phyloP scores from a whole-genome alignment of 208 protist genomes.

The Willaertia magna region DNA sequence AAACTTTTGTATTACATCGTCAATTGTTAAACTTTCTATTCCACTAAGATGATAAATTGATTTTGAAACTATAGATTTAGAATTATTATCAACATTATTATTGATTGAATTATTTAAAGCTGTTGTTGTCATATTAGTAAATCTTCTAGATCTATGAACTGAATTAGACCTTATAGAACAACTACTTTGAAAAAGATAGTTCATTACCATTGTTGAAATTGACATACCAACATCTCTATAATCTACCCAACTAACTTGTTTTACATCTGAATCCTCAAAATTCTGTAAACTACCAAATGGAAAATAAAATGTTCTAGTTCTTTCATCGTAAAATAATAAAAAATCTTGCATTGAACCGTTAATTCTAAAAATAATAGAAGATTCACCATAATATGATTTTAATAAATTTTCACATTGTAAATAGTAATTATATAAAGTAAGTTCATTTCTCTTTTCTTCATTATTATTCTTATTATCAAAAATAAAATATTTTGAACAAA shows the following conservation, averaged over 20 bases:
- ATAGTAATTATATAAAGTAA: neutral
- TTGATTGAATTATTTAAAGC: neutral
- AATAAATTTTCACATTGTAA: neutral
- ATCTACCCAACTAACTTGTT: neutral
- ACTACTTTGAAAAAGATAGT: neutral
- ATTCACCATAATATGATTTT: neutral
- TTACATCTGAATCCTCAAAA: neutral
- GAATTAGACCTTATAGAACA: neutral
- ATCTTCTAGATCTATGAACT: too few relatives aligned
- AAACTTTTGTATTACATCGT: neutral
- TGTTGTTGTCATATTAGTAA: too few relatives aligned
- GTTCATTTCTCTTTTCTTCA: too few relatives aligned
- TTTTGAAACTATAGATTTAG: neutral
- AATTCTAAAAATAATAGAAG: neutral
- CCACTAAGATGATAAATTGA: neutral
- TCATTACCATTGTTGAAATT: neutral
- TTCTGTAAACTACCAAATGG: neutral
- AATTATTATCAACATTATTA: neutral
- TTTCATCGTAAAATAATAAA: neutral
- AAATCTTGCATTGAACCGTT: conserved; percentile 1
- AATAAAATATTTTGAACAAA: neutral
- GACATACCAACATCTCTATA: neutral
- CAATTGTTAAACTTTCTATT: neutral
- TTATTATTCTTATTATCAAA: neutral
- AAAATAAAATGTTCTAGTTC: neutral